Evolutionary conservation across 192 early-diverging fungal species (phyloP).

Genomic region (Allomyces arbusculus): DNA sequence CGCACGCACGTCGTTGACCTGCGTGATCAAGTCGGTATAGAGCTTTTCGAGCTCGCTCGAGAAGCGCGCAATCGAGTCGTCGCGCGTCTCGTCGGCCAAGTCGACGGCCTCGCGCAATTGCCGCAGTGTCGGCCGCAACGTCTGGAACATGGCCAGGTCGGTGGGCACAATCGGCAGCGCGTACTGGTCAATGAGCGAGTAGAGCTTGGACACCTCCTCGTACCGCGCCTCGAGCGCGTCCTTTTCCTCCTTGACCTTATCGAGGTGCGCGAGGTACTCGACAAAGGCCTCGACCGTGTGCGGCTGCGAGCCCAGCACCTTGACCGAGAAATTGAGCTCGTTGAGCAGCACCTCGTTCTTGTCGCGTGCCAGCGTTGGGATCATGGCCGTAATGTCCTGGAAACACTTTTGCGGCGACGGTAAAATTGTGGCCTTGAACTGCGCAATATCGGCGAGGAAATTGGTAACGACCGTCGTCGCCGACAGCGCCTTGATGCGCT

Average conservation of each 20-base stretch:
- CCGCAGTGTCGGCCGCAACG: slow-evolving; percentile 28
- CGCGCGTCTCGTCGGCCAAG: slow-evolving; percentile 33
- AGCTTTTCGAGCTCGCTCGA: slow-evolving; percentile 25
- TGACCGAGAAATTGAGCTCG: slow-evolving; percentile 33
- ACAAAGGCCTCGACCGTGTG: slow-evolving; percentile 34
- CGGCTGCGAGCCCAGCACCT: slow-evolving; percentile 27
- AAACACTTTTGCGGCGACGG: slow-evolving; percentile 42
- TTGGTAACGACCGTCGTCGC: slow-evolving; percentile 23
- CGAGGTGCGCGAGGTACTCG: slow-evolving; percentile 38
- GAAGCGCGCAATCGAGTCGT: slow-evolving; percentile 33
- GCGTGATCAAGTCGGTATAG: slow-evolving; percentile 20
- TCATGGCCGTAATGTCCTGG: slow-evolving; percentile 24
- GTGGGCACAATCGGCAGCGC: slow-evolving; percentile 33
- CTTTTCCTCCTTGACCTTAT: slow-evolving; percentile 26
- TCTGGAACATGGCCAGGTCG: slow-evolving; percentile 36
- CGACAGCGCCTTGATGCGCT: slow-evolving; percentile 22
- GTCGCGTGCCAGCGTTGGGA: slow-evolving; percentile 30
- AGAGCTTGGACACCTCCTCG: slow-evolving; percentile 24
- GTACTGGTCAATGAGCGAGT: slow-evolving; percentile 23
- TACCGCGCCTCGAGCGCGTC: slow-evolving; percentile 19
- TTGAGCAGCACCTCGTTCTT: slow-evolving; percentile 36
- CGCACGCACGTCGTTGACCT: slow-evolving; percentile 33
- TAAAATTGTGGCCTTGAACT: slow-evolving; percentile 26
- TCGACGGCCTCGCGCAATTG: slow-evolving; percentile 31
- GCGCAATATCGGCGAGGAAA: slow-evolving; percentile 26